phyloP scores from a whole-genome alignment of 2,329 filamentous ascomycete species.

The Eurotiales sp. region DNA sequence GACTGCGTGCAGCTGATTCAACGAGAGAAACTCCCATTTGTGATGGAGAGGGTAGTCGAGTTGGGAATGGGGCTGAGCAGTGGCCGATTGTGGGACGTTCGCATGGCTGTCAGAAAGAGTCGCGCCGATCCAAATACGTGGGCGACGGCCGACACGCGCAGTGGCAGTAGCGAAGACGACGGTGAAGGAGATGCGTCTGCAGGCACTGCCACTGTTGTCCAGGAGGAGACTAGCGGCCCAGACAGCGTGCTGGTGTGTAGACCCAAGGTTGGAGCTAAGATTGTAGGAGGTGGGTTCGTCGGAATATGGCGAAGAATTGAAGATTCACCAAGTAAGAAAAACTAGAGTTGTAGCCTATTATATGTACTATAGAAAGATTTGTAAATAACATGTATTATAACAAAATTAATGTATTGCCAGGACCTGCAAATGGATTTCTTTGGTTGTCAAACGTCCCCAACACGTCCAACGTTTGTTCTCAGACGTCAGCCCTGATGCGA shows the following conservation, averaged over 20 bases:
- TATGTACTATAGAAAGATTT: neutral
- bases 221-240: slow-evolving; percentile 3
- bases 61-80: slow-evolving; percentile 44
- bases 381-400: slow-evolving; percentile 2
- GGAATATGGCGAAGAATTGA: slow-evolving; percentile 47
- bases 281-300: slow-evolving; percentile 51
- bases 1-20: slow-evolving; percentile 57
- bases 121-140: slow-evolving; percentile 32
- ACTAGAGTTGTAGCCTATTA: neutral
- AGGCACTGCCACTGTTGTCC: slow-evolving; percentile 12
- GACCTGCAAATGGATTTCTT: neutral
- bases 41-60: slow-evolving; percentile 44
- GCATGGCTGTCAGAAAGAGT: slow-evolving; percentile 36
- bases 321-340: slow-evolving; percentile 17
- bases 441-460: too few species aligned
- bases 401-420: slow-evolving; percentile 4
- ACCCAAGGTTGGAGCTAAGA: slow-evolving; percentile 47
- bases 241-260: slow-evolving; percentile 49
- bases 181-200: slow-evolving; percentile 1
- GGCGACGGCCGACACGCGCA: slow-evolving; percentile 15
- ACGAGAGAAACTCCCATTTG: slow-evolving; percentile 52
- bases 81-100: slow-evolving; percentile 47
- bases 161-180: slow-evolving; percentile 15
- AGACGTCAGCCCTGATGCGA: too few species aligned
- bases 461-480: too few species aligned